Evolutionary conservation across 176 grass and related monocot species (phyloP), one percentile per base, ranked within the genome.

Genomic region (Tuctoria greenei): DNA sequence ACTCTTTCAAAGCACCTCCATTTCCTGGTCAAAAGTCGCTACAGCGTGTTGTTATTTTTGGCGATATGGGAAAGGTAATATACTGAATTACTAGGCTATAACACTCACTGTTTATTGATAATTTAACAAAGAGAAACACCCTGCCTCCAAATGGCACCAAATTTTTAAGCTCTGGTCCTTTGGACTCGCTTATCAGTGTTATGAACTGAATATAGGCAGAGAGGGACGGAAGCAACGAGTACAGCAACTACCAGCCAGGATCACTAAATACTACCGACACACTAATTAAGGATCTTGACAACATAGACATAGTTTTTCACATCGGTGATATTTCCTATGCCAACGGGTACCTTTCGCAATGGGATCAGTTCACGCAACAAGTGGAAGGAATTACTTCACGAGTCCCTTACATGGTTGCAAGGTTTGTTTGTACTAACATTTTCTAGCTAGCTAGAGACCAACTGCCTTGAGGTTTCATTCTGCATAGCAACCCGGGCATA

Each of bases 361-460:
- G 94, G 94, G 94, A 97, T 74, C 94, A 97, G 47, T 97, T 97
- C 76, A 97, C 94, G 8, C 83, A 90, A 43, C 94, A 97, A 59
- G 88, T 97, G 5, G 84, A 97, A 56, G 66, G 49, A n/a, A 93
- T 97, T 52, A 82, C 94, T 24, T 90, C 94, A 4, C 89, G 90
- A 27, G 86, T 97, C 12, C 94, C 94, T 9, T 97, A 97, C 49
- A 97, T 97, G 94, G 35, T 97, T 43, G 94, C 91, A 3, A 97
- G 88, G 93, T 91, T n/a, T 66, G 11, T 17, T 26, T 5, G 2
- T 58, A n/a, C n/a, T n/a, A 26, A 16, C 20, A 61, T 10, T 75
- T 74, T 50, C 2, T 43, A 34, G 43, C 42, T 44, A 44, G n/a
- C n/a, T 14, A 45, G 14, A 10, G 47, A 45, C 16, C 17, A 21